Base-by-base conservation (phyloP, 495 filamentous ascomycete species). In the Pyrenula massariospora region DNA sequence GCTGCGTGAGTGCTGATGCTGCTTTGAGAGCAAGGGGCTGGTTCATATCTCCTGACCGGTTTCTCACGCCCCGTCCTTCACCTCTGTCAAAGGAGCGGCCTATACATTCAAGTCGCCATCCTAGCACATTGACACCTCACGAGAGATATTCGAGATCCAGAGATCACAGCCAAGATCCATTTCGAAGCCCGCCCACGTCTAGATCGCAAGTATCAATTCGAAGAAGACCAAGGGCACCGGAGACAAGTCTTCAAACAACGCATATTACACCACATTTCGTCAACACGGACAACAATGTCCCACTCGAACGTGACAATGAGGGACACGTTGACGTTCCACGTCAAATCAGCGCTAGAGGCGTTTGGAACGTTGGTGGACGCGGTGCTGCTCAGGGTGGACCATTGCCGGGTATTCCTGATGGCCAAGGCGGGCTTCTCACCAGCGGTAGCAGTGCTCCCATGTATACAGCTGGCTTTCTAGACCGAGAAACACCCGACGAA, bases 331-430 rank as follows among this genome's bases (percentile, higher is more conserved):
- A 66, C 20, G 51, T 57, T 20, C 20, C 60, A 1, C 63, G 67
- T 50, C 71, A 80, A 58, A 71, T 83, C 52, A 93, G 88, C 67
- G 60, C 71, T 52, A 88, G 87, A 0, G 77, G 81, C 36, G 76
- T 92, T n/a, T 95, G 91, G 91, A 80, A 81, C 3, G 87, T 93
- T 15, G 88, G 91, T 19, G 87, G 89, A 24, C 61, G 77, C 24
- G 78, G 80, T 50, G 75, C 75, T 12, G 79, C 70, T 11, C 60
- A 70, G 48, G 71, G 72, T 23, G 67, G 69, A 50, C 65, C 68
- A 21, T 63, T 73, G 12, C 58, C 63, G 47, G 75, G 78, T 10
- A 66, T 85, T 20, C 65, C 83, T 53, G 74, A 85, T 65, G 85
- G 85, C 10, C 73, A 78, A 42, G 84, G 84, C 19, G 78, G 81